phyloP scores from a whole-genome alignment of 257 asterid genomes.

The Scutellaria galericulata region DNA sequence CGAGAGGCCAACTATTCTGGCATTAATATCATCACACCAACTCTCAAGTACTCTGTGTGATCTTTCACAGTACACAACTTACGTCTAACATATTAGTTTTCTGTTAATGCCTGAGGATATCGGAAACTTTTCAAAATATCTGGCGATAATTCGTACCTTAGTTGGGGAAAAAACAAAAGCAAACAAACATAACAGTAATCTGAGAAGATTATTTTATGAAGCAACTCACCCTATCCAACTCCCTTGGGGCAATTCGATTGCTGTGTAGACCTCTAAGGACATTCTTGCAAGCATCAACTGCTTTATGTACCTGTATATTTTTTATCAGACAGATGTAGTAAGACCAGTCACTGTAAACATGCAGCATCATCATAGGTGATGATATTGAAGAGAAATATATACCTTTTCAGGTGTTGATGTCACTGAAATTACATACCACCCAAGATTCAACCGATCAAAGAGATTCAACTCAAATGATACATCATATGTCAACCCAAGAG shows the following conservation, averaged over 20 bases:
- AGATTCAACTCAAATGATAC: conserved; percentile 97
- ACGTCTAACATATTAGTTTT: too few relatives aligned
- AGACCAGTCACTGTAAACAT: conserved; percentile 26
- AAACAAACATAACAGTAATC: not conserved
- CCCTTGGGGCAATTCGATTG: conserved; percentile 82
- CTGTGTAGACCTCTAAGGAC: conserved; percentile 89
- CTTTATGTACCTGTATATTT: conserved; percentile 84
- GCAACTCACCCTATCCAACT: conserved; percentile 93
- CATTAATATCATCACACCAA: too few relatives aligned
- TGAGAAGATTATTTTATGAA: conserved; percentile 25
- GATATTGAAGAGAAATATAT: conserved; percentile 20
- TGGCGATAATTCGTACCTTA: not conserved
- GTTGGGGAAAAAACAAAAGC: not conserved
- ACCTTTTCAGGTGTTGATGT: conserved; percentile 99
- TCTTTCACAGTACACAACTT: too few relatives aligned
- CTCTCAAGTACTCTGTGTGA: too few relatives aligned
- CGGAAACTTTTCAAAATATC: too few relatives aligned
- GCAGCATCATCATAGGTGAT: conserved; percentile 19
- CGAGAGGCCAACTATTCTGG: too few relatives aligned
- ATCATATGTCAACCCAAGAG: conserved; percentile 97
- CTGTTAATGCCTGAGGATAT: too few relatives aligned
- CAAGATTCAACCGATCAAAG: conserved; percentile 95
- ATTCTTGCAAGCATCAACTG: conserved; percentile 99
- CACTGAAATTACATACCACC: conserved; percentile 97
- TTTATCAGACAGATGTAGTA: conserved; percentile 30